Evolutionary conservation across 129 eudicot species (phyloP), one percentile per base, ranked within the genome.

Genomic region (Helianthus tuberosus): DNA sequence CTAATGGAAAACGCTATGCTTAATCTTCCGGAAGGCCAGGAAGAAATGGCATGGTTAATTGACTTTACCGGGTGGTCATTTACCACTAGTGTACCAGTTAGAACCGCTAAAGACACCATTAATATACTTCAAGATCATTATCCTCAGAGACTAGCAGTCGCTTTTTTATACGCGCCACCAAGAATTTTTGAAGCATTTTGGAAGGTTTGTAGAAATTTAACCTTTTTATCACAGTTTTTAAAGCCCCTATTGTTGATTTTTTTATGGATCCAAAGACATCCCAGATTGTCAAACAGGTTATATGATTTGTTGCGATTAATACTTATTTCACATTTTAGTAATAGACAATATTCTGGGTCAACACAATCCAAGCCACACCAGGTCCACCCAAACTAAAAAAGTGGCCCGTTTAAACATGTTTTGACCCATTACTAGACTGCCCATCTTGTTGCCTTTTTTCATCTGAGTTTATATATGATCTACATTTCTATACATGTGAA

Each of bases 21-120:
- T 48, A 86, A 80, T 80, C 87, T 93, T 64, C 98, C 96, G 2
- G 96, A 89, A 79, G 96, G 96, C 52, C 98, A 93, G 76, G 98
- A 88, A 80, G 87, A 90, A 64, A 93, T 93, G 98, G 82, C 95
- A 8, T 93, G 98, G 98, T 76, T 93, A 75, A 84, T 93, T 73
- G 96, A 93, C 75, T 90, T 85, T 77, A 90, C 80, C 3, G 98
- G 96, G 12, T 90, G 94, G 90, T 82, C 98, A 32, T 55, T 93
- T 38, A 93, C 75, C 67, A 90, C 92, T 25, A 87, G 79, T 43
- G 77, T 90, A 60, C 88, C 96, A 9, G 76, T 93, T 39, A 85
- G 77, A 82, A 87, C 90, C 8, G 86, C 92, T 64, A 85, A 94
- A 76, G 98, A 93, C 50, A 93, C 90, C 79, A 86, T 79, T 72